These are phyloP conservation scores for Pseudopyricularia javanii DNA, from an alignment of 2,329 filamentous ascomycete genomes.

Conservation along the genomic window DNA sequence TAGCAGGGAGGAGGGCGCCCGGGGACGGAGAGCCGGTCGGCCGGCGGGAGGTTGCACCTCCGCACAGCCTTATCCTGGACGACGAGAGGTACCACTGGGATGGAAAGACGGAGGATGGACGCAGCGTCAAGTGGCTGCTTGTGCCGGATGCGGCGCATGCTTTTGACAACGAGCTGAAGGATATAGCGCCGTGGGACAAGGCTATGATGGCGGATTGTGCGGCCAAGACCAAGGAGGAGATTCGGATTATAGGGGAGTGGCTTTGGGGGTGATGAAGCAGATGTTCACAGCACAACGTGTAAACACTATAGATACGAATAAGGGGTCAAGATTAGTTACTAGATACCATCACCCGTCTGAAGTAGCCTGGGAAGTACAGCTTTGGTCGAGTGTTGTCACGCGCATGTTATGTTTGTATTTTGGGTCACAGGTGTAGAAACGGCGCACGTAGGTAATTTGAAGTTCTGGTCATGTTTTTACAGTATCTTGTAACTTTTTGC, in stretches of 20 bases:
- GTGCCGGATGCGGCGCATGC: slow-evolving; percentile 18
- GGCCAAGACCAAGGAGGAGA: slow-evolving; percentile 14
- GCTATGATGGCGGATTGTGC: slow-evolving; percentile 10
- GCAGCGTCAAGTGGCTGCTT: slow-evolving; percentile 15
- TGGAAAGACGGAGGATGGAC: slow-evolving; percentile 9
- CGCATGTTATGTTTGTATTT: no score
- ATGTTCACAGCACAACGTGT: neutral
- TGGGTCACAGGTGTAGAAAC: no score
- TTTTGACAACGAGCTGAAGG: slow-evolving; percentile 13
- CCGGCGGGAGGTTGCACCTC: slow-evolving; percentile 9
- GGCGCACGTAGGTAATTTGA: no score
- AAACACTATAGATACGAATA: no score
- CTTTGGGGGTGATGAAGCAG: slow-evolving; percentile 3
- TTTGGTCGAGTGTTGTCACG: no score
- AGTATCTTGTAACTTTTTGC: no score
- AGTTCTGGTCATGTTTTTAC: no score
- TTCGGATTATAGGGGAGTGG: slow-evolving; percentile 14
- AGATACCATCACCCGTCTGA: no score
- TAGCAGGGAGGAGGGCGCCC: slow-evolving; percentile 17
- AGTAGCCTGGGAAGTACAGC: no score
- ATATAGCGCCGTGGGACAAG: slow-evolving; percentile 8
- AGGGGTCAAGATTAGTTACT: no score
- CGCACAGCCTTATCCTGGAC: slow-evolving; percentile 11
- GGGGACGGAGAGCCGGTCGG: slow-evolving; percentile 15
- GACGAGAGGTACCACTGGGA: slow-evolving; percentile 16